Base-by-base conservation (phyloP, 257 asterid genomes). In the Verbascum thapsus region DNA sequence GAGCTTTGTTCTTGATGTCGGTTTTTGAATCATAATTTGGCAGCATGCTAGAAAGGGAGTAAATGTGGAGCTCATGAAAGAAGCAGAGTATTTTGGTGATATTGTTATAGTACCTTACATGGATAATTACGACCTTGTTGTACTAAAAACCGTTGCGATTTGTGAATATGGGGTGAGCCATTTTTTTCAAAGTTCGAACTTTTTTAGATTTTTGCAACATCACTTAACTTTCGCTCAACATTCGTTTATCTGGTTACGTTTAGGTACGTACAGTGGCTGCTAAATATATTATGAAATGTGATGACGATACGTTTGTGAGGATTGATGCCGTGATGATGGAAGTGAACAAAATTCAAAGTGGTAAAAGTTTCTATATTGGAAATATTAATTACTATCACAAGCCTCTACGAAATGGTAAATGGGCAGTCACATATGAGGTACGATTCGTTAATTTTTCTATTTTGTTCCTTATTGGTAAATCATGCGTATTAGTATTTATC, bases 401-500 rank as follows among this genome's bases (percentile, higher is more conserved):
- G 78, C 97, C 99, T 74, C 78, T 89, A 63, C 78, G 99, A 53
- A 83, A 85, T 74, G 97, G 99, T 68, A 92, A 92, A 89, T 92
- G 97, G 96, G 96, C 97, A n/a, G 97, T 92, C 56, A 86, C 95
- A 10, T 92, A 87, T 77, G 96, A 89, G 97, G 98, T 91, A 72
- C 47, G 68, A 34, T 40, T 40, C 47, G 34, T 55, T 76, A 13
- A 16, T 66, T 37, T 35, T 39, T 63, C 11, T 7, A 10, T 30
- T 53, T 38, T 35, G 12, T 20, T 19, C 42, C 10, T 1, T 15
- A 5, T 4, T 30, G 49, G 12, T 61, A 35, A 18, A 32, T 22
- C 32, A 5, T 18, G 26, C 15, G 11, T n/a, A 10, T 9, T 54
- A 39, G 7, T 47, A 4, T 56, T 37, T 42, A 47, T 22, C 49